A percentile compares a stretch with the other conserved stretches of the same genome.
These are phyloP conservation scores for Epichloe scottii DNA, from an alignment of 2,329 filamentous ascomycete species.

Conservation along the genomic window DNA sequence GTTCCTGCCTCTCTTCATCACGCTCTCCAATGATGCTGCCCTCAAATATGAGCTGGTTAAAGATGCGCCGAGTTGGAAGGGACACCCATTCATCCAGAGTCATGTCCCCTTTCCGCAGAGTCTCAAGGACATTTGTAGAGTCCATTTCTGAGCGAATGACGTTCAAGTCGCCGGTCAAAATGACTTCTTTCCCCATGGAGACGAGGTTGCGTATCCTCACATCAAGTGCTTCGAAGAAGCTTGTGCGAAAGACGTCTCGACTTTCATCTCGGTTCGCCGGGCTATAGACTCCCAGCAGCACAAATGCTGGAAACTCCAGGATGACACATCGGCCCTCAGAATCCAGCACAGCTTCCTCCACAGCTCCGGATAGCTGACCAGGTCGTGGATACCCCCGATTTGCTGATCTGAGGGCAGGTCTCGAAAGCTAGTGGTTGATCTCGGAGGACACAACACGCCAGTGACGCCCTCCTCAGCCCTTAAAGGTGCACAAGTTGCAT, in stretches of 20 bases:
- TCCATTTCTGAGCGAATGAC: constrained; percentile 60
- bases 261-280: constrained; percentile 80
- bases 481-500: constrained; percentile 70
- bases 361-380: constrained; percentile 47
- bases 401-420: constrained; percentile 61
- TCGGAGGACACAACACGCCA: constrained; percentile 64
- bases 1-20: constrained; percentile 55
- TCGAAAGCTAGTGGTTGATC: constrained; percentile 56
- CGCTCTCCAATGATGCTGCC: constrained; percentile 54
- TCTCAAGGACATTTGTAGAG: constrained; percentile 60
- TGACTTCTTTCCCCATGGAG: constrained; percentile 67
- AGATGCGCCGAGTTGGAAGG: constrained; percentile 58
- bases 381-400: constrained; percentile 80
- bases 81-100: constrained; percentile 61
- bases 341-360: constrained; percentile 66
- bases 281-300: constrained; percentile 84
- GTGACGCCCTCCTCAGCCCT: constrained; percentile 90
- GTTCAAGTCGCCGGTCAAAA: constrained; percentile 83
- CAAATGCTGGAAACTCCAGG: constrained; percentile 88
- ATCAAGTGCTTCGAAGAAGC: constrained; percentile 71
- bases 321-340: constrained; percentile 85
- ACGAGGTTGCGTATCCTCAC: constrained; percentile 73
- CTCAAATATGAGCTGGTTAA: constrained; percentile 73
- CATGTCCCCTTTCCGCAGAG: constrained; percentile 56
- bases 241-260: constrained; percentile 68